Conservation (phyloP, 257 asterid genomes). For the Solanum virginianum region DNA sequence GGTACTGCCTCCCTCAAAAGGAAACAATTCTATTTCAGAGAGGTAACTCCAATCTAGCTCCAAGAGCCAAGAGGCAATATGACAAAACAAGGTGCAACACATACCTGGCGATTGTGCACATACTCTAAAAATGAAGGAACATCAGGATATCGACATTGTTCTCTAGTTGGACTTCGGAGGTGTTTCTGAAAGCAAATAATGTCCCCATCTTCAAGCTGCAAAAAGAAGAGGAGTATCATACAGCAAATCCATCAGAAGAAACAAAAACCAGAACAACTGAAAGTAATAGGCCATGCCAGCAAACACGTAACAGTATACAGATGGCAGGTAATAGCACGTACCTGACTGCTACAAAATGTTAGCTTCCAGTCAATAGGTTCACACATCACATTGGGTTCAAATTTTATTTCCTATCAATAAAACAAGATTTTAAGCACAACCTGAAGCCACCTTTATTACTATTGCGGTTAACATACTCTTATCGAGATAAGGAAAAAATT, state of each 20-base stretch:
- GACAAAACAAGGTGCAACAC: not conserved
- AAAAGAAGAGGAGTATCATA: slow-evolving; percentile 4
- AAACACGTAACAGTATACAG: not conserved
- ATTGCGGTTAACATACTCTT: not conserved
- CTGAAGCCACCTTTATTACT: not conserved
- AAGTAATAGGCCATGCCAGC: not conserved
- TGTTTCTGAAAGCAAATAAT: slow-evolving; percentile 63
- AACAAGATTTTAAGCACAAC: not conserved
- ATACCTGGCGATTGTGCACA: slow-evolving; percentile 2
- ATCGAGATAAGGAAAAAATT: not conserved
- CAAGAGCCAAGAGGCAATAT: not conserved
- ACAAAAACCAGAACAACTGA: not conserved
- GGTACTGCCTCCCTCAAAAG: not conserved
- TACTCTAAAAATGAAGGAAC: slow-evolving; percentile 58
- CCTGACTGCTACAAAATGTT: slow-evolving; percentile 54
- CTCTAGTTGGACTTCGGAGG: slow-evolving; percentile 28
- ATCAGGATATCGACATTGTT: slow-evolving; percentile 43
- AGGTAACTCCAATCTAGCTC: not conserved
- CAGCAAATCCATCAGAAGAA: not conserved
- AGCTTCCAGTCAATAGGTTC: slow-evolving; percentile 54
- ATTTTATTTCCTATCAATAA: slow-evolving; percentile 60
- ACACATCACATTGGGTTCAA: slow-evolving; percentile 70
- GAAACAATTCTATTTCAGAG: not conserved
- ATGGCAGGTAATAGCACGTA: slow-evolving; percentile 1
- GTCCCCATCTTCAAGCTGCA: slow-evolving; percentile 80